Evolutionary conservation across 345 rosid genomes (phyloP), one percentile per base, ranked within the genome.

Genomic region (Lagerstroemia speciosa): DNA sequence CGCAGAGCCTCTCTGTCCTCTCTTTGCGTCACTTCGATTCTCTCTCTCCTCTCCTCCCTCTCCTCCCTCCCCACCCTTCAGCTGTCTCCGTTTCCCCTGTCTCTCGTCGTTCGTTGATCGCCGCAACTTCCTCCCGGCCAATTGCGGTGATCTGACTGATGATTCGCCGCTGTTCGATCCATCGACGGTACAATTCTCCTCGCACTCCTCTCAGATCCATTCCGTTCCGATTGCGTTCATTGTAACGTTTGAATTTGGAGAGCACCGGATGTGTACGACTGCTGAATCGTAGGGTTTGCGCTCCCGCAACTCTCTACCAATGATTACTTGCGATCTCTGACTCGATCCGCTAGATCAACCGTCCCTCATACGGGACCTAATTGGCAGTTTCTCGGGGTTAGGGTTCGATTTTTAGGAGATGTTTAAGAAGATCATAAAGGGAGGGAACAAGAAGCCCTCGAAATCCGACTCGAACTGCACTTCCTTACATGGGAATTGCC

Each of bases 351-450:
- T 38, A 50, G 34, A 19, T 65, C 46, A 41, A 11, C 52, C 68
- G 19, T 46, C 36, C 24, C 69, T 46, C 24, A 27, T 48, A 19
- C 30, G 40, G 60, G 69, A 26, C 38, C 33, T 58, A 6, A 43
- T 29, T 48, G 34, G 15, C 36, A 61, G 55, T 48, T 43, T 38
- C 19, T 33, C 62, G 31, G 72, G 74, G 36, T 71, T 67, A 53
- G 65, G 53, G 67, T 65, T 73, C 38, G 72, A 32, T 58, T 27
- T 5, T 14, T 58, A 58, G 34, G 34, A 58, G 33, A 85, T 85
- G 89, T 75, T 85, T 38, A 81, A 79, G 82, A 83, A 80, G 72
- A 77, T 85, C 72, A 83, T 85, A 40, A 85, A 83, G 68, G 81
- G 79, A 11, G 85, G 85, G 72, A 78, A 79, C 34, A 70, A 53